Conservation (phyloP, 441 rosid genomes). For the Corymbia citriodora region DNA sequence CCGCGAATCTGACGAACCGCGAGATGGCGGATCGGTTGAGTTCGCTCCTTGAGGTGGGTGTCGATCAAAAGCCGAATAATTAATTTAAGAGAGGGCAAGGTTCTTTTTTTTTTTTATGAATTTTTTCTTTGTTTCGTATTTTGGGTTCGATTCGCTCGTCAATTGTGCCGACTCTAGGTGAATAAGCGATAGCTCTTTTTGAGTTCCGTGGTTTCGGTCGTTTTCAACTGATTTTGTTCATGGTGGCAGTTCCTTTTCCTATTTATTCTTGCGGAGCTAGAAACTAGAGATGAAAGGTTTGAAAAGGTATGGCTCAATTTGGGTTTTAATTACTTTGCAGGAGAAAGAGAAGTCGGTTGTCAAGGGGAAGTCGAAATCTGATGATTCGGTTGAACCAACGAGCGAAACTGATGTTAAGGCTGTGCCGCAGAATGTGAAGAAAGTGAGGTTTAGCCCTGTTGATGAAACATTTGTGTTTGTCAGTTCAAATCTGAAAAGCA, state of each 20-base stretch:
- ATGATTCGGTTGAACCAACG: slow-evolving; percentile 1
- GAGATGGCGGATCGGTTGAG: slow-evolving; percentile 49
- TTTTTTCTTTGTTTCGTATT: neutral
- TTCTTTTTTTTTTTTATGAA: neutral
- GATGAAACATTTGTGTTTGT: slow-evolving; percentile 32
- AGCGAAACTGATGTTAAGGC: neutral
- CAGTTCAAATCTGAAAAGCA: slow-evolving; percentile 7
- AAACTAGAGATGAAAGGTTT: neutral
- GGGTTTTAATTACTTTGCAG: neutral
- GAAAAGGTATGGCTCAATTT: neutral
- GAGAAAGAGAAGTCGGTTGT: neutral
- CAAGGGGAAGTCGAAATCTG: neutral
- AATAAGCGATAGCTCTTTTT: neutral
- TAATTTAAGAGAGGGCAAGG: neutral
- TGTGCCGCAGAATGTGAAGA: slow-evolving; percentile 21
- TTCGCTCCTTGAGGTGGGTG: slow-evolving; percentile 29
- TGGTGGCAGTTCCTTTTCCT: neutral
- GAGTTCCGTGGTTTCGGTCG: neutral
- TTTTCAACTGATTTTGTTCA: neutral
- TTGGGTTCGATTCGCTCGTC: neutral
- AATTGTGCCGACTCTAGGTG: neutral
- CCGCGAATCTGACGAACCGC: slow-evolving; percentile 42
- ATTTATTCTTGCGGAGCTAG: neutral
- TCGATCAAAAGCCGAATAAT: neutral
- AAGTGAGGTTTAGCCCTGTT: slow-evolving; percentile 58